Evolutionary conservation across 805 yeast species (phyloP), one percentile per base, ranked within the genome.

Genomic region (Babjeviella inositovora): DNA sequence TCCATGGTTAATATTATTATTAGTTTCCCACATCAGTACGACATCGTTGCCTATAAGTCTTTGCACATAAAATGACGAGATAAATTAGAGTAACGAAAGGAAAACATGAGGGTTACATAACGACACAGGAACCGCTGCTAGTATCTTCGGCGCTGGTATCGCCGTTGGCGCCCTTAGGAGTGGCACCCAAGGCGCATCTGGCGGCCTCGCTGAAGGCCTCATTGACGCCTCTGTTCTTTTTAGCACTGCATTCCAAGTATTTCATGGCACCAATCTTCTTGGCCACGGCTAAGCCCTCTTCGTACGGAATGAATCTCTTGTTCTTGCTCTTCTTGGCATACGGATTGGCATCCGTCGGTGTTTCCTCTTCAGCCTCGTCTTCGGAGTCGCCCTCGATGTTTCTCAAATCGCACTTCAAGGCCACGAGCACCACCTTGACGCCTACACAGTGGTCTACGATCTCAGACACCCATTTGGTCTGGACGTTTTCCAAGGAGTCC

Each of bases 181-280:
- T 80, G 8, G 93, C 93, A 31, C 79, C 74, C 35, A 87, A 60
- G 3, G 96, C 97, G 41, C 93, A 85, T 46, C 98, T 72, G 6
- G 97, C 95, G 20, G 97, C 98, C 52, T 90, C 98, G 0, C 96
- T 84, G 45, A 90, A 90, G 7, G 96, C 97, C 53, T 90, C 98
- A 42, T 92, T 90, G n/a, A 90, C 98, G 34, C 98, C 98, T 41
- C 93, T 69, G 49, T 85, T 87, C 46, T 76, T 73, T 58, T 85
- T 90, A 5, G 98, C 97, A 14, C 94, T 80, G 53, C 98, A 90
- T 50, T 90, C 98, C 41, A 90, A 61, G 47, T 90, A 90, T 40
- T 97, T 68, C 38, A 85, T 57, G 1, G 98, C 97, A 13, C 96
- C 96, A 20, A 90, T 79, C 43, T 69, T 69, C 42, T 84, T 84